Evolutionary conservation across 805 yeast species (phyloP), one percentile per base, ranked within the genome.

Genomic region (Suhomyces sp.): DNA sequence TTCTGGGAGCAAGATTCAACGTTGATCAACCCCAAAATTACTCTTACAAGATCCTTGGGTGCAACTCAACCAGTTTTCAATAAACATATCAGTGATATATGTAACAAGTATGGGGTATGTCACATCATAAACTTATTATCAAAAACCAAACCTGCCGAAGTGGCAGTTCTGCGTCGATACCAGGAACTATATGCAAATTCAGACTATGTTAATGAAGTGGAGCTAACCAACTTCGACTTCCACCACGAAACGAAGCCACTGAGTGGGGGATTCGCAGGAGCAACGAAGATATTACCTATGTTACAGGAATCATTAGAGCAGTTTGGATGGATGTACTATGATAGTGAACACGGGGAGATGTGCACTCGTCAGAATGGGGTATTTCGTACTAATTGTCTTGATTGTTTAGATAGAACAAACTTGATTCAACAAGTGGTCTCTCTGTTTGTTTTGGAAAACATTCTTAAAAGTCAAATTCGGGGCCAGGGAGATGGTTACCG

Each of bases 1-100:
- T 94, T 94, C 62, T 94, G 99, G 99, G 99, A 94, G 66, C 99
- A 94, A 68, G 97, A 92, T 62, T 84, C 96, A 1, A 88, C 96
- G 3, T 72, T 93, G 54, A 81, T 94, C n/a, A 85, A 89, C 55
- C 96, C 97, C 20, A 94, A 92, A 64, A 91, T 93, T 47, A 86
- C 86, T 41, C 79, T 94, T 10, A 91, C 97, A 0, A 78, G 99
- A 60, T 88, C 97, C 1, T 70, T 81, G 43, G 98, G 91, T 58
- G 98, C 98, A 1, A 85, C 98, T 0, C 96, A 89, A 63, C 96
- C 97, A 0, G 82, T 92, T 1, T 93, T 93, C 62, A 85, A 87
- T 56, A 80, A 82, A 48, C 99, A 94, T 68, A 89, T 94, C 61
- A 79, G 81, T 40, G 77, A 77, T 21, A 73, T 92, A 25, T 79